Evolutionary conservation across 2,329 filamentous ascomycete genomes (phyloP).

Genomic region (Colletotrichum gigasporum): DNA sequence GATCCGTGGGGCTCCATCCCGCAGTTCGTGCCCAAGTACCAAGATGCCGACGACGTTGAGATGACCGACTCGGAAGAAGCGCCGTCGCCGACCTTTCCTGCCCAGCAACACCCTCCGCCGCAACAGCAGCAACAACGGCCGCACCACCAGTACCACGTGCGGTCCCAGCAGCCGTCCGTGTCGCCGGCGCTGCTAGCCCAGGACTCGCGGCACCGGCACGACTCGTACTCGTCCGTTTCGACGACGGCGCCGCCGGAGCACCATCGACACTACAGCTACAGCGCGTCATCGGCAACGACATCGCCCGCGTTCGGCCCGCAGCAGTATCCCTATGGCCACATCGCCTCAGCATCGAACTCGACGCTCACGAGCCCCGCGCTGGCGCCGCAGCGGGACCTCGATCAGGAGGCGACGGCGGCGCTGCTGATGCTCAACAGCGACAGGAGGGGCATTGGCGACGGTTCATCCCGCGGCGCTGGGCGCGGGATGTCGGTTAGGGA

Average conservation of each 20-base stretch:
- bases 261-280: conserved; percentile 58
- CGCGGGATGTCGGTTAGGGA: conserved; percentile 65
- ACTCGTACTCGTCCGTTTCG: conserved; percentile 64
- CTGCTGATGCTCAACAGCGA: conserved; percentile 89
- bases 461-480: conserved; percentile 43
- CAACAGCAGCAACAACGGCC: conserved; percentile 32
- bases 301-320: conserved; percentile 68
- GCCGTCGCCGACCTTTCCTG: conserved; percentile 56
- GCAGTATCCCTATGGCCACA: conserved; percentile 50
- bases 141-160: conserved; percentile 20
- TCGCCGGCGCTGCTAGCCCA: conserved; percentile 62
- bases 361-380: conserved; percentile 68
- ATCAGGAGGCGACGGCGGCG: conserved; percentile 86
- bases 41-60: conserved; percentile 63
- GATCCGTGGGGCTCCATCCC: conserved; percentile 38
- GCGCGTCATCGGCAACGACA: conserved; percentile 54
- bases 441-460: conserved; percentile 60
- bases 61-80: conserved; percentile 63
- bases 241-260: conserved; percentile 55
- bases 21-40: conserved; percentile 45
- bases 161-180: conserved; percentile 55
- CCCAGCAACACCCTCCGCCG: conserved; percentile 35
- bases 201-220: conserved; percentile 54
- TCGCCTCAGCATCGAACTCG: conserved; percentile 55
- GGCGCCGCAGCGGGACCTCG: conserved; percentile 62